Evolutionary conservation across 805 yeast species (phyloP).

Genomic region (Monosporozyma unispora): DNA sequence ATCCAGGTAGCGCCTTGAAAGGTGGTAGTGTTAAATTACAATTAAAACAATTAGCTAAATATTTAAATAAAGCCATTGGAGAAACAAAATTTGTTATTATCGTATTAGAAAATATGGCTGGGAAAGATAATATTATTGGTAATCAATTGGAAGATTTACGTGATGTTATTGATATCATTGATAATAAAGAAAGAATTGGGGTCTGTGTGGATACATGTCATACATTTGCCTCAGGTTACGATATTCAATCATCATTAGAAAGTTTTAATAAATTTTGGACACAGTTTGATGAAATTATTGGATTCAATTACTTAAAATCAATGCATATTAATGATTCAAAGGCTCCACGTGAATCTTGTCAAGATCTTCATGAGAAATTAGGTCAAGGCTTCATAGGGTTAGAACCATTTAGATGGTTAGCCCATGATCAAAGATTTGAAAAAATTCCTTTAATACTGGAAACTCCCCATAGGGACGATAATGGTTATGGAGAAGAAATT

Average conservation of each 20-base stretch:
- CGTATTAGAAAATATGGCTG: constrained; percentile 96
- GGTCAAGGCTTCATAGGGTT: constrained; percentile 87
- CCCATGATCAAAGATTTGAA: constrained; percentile 55
- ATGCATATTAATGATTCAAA: constrained; percentile 92
- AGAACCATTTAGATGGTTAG: constrained; percentile 65
- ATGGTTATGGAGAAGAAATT: constrained; percentile 76
- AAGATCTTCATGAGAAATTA: constrained; percentile 83
- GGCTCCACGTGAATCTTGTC: constrained; percentile 81
- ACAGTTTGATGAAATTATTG: constrained; percentile 64
- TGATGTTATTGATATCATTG: constrained; percentile 67
- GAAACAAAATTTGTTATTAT: constrained; percentile 75
- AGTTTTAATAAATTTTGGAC: constrained; percentile 62
- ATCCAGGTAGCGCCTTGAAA: constrained; percentile 81
- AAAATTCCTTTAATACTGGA: constrained; percentile 77
- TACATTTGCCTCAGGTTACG: constrained; percentile 93
- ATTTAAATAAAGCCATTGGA: constrained; percentile 67
- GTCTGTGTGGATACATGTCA: constrained; percentile 97
- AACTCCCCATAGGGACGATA: constrained; percentile 54
- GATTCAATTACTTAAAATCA: constrained; percentile 65
- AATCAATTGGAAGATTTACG: constrained; percentile 66
- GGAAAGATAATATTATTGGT: constrained; percentile 87
- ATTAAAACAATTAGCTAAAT: constrained; percentile 59
- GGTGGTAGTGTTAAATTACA: constrained; percentile 56
- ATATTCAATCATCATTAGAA: constrained; percentile 48
- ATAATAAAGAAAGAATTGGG: constrained; percentile 79